Percentiles rank a stretch among this genome's conserved stretches.
Conservation (phyloP, 768 basidiomycete genomes). For the Amanita brunnescens region DNA sequence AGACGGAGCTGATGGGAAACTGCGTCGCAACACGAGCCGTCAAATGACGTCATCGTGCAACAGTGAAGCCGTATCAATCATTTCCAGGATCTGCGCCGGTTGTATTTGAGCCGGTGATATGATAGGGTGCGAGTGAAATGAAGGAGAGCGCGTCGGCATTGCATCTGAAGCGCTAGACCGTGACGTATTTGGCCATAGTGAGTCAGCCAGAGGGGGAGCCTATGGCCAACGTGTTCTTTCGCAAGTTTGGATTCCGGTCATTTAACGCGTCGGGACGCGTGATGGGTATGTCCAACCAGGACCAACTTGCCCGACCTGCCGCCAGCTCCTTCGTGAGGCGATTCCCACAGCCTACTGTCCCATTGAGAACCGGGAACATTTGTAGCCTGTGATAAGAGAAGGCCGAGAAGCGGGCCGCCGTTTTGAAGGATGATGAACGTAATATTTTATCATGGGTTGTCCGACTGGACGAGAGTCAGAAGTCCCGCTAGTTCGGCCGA, state of each 20-base stretch:
- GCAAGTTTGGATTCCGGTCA: slow-evolving; percentile 68
- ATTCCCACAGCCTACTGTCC: slow-evolving; percentile 45
- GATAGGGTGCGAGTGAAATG: slow-evolving; percentile 15
- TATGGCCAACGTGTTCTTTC: slow-evolving; percentile 43
- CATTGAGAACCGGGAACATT: slow-evolving; percentile 75
- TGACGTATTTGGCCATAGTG: slow-evolving; percentile 10
- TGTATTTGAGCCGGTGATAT: slow-evolving; percentile 80
- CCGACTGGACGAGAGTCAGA: slow-evolving; percentile 74
- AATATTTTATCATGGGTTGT: slow-evolving; percentile 87
- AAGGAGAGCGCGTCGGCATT: slow-evolving; percentile 9
- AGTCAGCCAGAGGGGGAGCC: slow-evolving; percentile 20
- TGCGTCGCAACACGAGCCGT: slow-evolving; percentile 72
- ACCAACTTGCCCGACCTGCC: slow-evolving; percentile 55
- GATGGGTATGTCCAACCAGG: slow-evolving; percentile 57
- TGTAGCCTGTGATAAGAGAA: slow-evolving; percentile 82
- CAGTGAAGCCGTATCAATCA: slow-evolving; percentile 95
- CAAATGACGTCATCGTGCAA: slow-evolving; percentile 95
- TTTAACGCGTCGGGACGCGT: slow-evolving; percentile 71
- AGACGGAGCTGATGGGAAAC: slow-evolving; percentile 68
- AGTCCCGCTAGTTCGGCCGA: no score
- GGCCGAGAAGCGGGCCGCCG: slow-evolving; percentile 80
- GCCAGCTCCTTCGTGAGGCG: slow-evolving; percentile 39
- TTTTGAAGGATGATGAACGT: slow-evolving; percentile 86
- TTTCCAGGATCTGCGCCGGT: slow-evolving; percentile 92
- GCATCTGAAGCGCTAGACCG: slow-evolving; percentile 8